Conservation (phyloP, 75 land plant species). For the Sequoia sempervirens region DNA sequence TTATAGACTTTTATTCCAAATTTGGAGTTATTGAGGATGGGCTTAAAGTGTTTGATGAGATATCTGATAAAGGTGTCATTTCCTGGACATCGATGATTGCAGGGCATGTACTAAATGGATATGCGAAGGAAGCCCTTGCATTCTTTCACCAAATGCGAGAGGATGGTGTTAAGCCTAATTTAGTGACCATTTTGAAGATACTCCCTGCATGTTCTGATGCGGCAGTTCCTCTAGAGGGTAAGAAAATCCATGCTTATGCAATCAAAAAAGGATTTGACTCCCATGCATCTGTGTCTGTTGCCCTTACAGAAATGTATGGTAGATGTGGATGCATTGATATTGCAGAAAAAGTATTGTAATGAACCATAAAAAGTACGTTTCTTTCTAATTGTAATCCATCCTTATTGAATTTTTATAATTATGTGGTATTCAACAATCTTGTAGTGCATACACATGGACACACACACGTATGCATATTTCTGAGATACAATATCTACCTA, state of each 20-base stretch:
- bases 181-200: constrained; percentile 23
- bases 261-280: constrained; percentile 23
- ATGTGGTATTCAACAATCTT: too few relatives aligned
- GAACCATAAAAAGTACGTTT: too few relatives aligned
- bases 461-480: too few relatives aligned
- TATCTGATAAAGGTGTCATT: constrained; percentile 14
- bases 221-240: constrained; percentile 25
- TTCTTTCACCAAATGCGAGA: constrained; percentile 37
- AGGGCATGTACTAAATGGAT: constrained; percentile 44
- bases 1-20: constrained; percentile 56
- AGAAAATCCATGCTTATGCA: constrained; percentile 30
- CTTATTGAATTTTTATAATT: too few relatives aligned
- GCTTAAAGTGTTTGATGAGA: constrained; percentile 18
- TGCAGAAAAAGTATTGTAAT: constrained; percentile 23
- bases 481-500: too few relatives aligned
- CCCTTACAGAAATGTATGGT: constrained; percentile 43
- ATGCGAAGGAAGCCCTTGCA: constrained; percentile 31
- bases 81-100: constrained; percentile 53
- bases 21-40: constrained; percentile 31
- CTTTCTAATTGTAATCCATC: too few relatives aligned
- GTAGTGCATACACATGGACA: too few relatives aligned
- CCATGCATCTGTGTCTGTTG: constrained; percentile 32
- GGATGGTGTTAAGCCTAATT: constrained; percentile 32
- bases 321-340: constrained; percentile 21
- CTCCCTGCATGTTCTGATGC: constrained; percentile 29